Evolutionary conservation across 805 yeast genomes (phyloP), one percentile per base, ranked within the genome.

Genomic region (Nakazawaea holstii): DNA sequence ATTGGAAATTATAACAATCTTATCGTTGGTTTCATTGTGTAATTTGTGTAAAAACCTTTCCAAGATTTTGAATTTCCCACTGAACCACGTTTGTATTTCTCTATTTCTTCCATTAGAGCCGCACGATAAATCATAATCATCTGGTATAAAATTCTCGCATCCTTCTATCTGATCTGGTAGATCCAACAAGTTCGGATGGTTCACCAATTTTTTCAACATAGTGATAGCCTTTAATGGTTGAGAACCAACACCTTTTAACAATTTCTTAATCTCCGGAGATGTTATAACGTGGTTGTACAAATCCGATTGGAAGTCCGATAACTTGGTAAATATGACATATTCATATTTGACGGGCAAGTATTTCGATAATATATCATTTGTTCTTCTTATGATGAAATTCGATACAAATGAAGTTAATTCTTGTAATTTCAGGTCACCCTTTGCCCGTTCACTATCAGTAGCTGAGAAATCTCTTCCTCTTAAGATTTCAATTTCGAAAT

Each of bases 281-380:
- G 86, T 78, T 45, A 90, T 76, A 56, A 87, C 87, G 53, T 83
- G 84, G 45, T 77, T 70, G 59, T 94, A 94, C 1, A 94, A 64
- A 1, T 72, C 65, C 43, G 70, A 67, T 64, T 94, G 99, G 66
- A 91, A 74, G 0, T 87, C 88, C 1, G 92, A 76, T 47, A 94
- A 67, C 38, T 82, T 84, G 51, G 94, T 90, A 63, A 92, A 94
- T n/a, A 94, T 86, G 20, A 94, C 98, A 64, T 94, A 96, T 63
- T 94, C 99, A 61, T 90, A 91, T 64, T 94, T 94, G 52, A 95
- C 88, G 0, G 99, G 99, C 50, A 94, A 72, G 60, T 94, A 94
- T 65, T 94, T 92, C 29, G 97, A 84, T 47, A 94, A 70, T 56
- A 94, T 87, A 64, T 94, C 99, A 67, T 94, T 94, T 0, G 98